phyloP scores from a whole-genome alignment of 306 rosid genomes.

The Carpinus viminea region DNA sequence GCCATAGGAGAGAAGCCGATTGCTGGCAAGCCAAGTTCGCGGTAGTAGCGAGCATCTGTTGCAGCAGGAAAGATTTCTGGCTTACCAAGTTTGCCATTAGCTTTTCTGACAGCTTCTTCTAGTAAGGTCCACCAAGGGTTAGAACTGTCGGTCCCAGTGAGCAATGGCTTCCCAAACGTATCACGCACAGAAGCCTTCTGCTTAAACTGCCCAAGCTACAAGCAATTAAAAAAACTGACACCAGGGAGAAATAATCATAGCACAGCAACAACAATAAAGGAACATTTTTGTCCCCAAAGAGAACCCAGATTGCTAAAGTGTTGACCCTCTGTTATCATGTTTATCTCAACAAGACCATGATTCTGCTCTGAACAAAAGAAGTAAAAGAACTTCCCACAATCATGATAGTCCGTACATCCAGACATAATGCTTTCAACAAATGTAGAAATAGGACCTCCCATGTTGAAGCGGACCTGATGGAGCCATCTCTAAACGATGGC shows the following conservation, averaged over 20 bases:
- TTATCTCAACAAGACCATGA: background rate
- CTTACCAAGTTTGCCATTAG: constrained; percentile 79
- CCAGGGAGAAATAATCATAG: background rate
- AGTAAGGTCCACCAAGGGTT: constrained; percentile 91
- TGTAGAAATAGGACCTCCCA: background rate
- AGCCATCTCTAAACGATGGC: background rate
- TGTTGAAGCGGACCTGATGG: background rate
- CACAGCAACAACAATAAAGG: background rate
- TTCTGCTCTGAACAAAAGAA: background rate
- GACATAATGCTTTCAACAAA: background rate
- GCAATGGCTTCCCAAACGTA: constrained; percentile 55
- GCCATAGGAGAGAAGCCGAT: constrained; percentile 97
- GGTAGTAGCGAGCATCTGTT: constrained; percentile 86
- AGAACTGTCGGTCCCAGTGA: constrained; percentile 70
- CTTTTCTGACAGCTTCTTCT: constrained; percentile 68
- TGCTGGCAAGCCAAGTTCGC: constrained; percentile 75
- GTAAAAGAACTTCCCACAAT: background rate
- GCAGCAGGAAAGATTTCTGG: constrained; percentile 88
- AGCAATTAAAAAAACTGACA: constrained; percentile 25
- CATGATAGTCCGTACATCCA: background rate
- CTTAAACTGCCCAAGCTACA: constrained; percentile 67
- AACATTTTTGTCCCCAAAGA: background rate
- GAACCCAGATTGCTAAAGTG: background rate
- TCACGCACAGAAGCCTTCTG: constrained; percentile 50
- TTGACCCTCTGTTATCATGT: background rate